Base-by-base conservation (phyloP, 129 eudicot genomes). In the Ambrosia trifida region DNA sequence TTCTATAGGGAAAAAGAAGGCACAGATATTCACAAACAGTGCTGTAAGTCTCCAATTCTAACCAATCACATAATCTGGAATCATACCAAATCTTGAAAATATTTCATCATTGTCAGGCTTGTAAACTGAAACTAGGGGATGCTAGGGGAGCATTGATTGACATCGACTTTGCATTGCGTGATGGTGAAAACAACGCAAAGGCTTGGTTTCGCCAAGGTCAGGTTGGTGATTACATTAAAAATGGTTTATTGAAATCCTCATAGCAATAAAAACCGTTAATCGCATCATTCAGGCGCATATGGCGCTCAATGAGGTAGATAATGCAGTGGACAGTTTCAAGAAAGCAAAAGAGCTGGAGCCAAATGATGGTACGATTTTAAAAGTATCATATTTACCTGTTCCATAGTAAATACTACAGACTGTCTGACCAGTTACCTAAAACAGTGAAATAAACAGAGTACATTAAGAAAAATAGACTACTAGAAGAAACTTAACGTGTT, bases 191-290 rank as follows among this genome's bases (percentile, higher is more conserved):
- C 68, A 89, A 89, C 56, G 98, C 85, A 8, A 94, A 94, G 79
- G 96, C 97, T 74, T 84, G 89, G 84, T 94, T 83, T 77, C 98
- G 98, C 70, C 95, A 80, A 83, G 98, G 98, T 50, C 98, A 89
- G 96, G 98, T 94, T 76, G 80, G 91, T 82, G 52, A 47, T 61
- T 30, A 30, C 46, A 62, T 36, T 62, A 38, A 24, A 31, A 50
- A 32, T 3, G 20, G 60, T 7, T 54, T 53, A 18, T 19, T 53
- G 36, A 14, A 51, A 75, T 0, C 47, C 4, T 13, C 20, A 11
- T 17, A 9, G 4, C 50, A 14, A 24, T 46, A 41, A 50, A 59
- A 38, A 18, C 18, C 6, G n/a, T 76, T 49, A 10, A 9, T 12
- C 60, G 24, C 30, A 32, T 72, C 11, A 66, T 72, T 19, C 88